Base-by-base conservation (phyloP, 495 filamentous ascomycete species). In the Podospora fimiseda region DNA sequence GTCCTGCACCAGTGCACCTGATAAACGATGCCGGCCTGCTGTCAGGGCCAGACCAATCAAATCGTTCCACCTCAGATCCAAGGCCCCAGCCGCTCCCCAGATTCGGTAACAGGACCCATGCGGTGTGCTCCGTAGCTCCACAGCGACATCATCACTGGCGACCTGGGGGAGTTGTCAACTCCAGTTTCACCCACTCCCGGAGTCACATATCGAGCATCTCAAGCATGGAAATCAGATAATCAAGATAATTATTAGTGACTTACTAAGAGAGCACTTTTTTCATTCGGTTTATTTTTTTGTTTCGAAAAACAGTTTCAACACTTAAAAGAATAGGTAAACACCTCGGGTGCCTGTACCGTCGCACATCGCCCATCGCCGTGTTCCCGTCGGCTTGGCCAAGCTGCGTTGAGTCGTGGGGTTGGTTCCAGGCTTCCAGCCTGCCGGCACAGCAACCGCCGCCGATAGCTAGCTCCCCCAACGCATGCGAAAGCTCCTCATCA, bases 81-180 rank as follows among this genome's bases (percentile, higher is more conserved):
- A 11, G 27, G n/a, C n/a, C n/a, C n/a, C n/a, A 33, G 27, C 11
- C 11, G 27, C 27, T n/a, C 27, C 27, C 27, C 27, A 11, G 27
- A 33, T 33, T 33, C 27, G 27, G 27, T 5, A 33, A 33, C 27
- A 11, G 40, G 42, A 37, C 41, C 18, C 38, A 40, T 33, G 27
- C 27, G 27, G 27, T 33, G 19, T 45, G 46, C 27, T 42, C 44
- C 23, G 40, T 19, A n/a, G 40, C 58, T 54, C 58, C 58, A 60
- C 53, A 60, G 30, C 53, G 53, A 56, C 53, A 53, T 57, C 58
- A 60, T 60, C 52, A 45, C 43, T 33, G 15, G 43, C 18, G 15
- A 24, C 43, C n/a, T n/a, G n/a, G n/a, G n/a, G n/a, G n/a, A n/a
- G n/a, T n/a, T n/a, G n/a, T n/a, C n/a, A n/a, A n/a, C n/a, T n/a